Percentiles rank a stretch among this genome's conserved stretches.
phyloP scores from a whole-genome alignment of 495 filamentous ascomycete species.

The Neurospora sp. region DNA sequence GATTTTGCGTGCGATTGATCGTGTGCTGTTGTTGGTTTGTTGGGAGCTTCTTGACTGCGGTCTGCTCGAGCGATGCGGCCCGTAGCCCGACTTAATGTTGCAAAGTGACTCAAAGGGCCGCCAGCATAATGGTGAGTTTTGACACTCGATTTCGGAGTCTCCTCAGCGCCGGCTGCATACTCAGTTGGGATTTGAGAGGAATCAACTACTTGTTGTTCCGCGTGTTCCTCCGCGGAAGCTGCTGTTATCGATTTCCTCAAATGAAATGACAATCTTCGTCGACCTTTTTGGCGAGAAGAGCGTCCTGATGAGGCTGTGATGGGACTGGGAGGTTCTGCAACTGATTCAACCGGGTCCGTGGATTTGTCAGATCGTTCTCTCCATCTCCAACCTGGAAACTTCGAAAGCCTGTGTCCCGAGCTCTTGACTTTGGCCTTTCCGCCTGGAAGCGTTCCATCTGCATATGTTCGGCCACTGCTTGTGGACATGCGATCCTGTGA shows the following conservation, averaged over 20 bases:
- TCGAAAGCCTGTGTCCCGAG: constrained; percentile 7
- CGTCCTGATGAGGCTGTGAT: neutral
- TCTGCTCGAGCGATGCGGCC: neutral
- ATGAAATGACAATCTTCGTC: neutral
- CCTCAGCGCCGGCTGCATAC: neutral
- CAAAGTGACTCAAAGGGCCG: neutral
- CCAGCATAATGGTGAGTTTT: neutral
- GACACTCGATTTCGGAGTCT: neutral
- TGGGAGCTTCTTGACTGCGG: neutral
- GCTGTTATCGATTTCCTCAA: neutral
- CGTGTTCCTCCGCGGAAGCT: neutral
- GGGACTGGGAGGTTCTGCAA: neutral
- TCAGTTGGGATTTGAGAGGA: neutral
- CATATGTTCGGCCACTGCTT: neutral
- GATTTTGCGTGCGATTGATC: neutral
- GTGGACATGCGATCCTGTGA: neutral
- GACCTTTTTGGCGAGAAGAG: neutral
- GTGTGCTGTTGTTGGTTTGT: neutral
- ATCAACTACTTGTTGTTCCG: neutral
- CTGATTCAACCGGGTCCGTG: neutral
- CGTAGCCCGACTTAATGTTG: neutral
- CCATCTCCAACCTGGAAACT: constrained; percentile 7
- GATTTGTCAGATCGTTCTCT: constrained; percentile 5
- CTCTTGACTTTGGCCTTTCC: constrained; percentile 2
- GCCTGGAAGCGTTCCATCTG: neutral